Evolutionary conservation across 192 early-diverging fungal genomes (phyloP), one percentile per base, ranked within the genome.

Genomic region (Phlyctochytrium planicorne): DNA sequence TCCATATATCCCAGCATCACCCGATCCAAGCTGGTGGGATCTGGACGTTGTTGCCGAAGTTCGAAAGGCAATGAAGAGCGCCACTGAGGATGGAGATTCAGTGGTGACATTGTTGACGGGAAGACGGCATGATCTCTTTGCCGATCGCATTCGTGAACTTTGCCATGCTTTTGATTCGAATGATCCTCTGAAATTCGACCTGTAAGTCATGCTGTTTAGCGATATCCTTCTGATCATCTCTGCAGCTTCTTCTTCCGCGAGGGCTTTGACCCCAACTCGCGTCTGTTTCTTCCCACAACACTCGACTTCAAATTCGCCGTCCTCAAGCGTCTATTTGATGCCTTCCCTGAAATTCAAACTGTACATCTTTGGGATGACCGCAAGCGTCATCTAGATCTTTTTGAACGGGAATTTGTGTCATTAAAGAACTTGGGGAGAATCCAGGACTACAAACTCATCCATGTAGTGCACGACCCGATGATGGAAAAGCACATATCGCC

Each of bases 251-350:
- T 81, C 47, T 70, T 78, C 36, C 73, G 76, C 33, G 80, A 81
- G 66, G 76, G 76, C 34, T 14, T 62, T n/a, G 74, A 79, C 55
- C 47, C 61, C 3, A 36, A 52, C 2, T 3, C 30, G 2, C 37
- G 34, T 17, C 20, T 24, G 10, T 35, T 56, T 25, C 61, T 73
- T 69, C 14, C 71, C 6, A 72, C 82, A 0, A 81, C 82, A 47
- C 67, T 84, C 29, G 82, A 84, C 60, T 84, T 77, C 67, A 84
- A 84, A 64, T 63, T 80, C 30, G 69, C 66, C 35, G 79, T 84
- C 16, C 50, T 81, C 30, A 23, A 66, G 16, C 31, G 23, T 12
- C 52, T 84, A 40, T 52, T 84, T 12, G 20, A 3, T 1, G 24
- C 67, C 1, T 75, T 80, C 53, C 75, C 78, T 1, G 27, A n/a